Evolutionary conservation across 768 basidiomycete genomes (phyloP).

Genomic region (Tricholoma flavovirens): DNA sequence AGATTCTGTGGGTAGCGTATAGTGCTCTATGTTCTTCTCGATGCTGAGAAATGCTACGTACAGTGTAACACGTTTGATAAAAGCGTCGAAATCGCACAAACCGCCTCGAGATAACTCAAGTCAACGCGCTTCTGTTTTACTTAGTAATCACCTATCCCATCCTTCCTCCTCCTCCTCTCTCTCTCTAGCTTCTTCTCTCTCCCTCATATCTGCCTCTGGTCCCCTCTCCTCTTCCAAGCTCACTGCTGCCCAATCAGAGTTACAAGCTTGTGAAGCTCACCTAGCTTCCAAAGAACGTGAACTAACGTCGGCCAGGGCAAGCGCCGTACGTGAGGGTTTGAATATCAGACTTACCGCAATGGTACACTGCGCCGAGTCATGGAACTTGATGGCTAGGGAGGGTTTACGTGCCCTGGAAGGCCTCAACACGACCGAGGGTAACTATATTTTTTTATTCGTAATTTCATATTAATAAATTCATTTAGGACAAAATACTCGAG

Average conservation of each 20-base stretch:
- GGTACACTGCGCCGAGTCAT: conserved; percentile 61
- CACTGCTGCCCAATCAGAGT: conserved; percentile 61
- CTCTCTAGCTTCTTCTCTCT: conserved; percentile 24
- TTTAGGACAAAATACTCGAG: neutral
- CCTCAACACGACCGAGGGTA: neutral
- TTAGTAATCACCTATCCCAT: conserved; percentile 24
- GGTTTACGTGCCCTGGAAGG: conserved; percentile 42
- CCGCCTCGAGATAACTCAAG: conserved; percentile 25
- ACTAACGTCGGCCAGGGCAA: conserved; percentile 45
- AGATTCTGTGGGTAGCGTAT: conserved; percentile 75
- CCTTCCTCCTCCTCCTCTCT: conserved; percentile 23
- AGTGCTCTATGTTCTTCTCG: too few species aligned
- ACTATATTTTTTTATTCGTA: neutral
- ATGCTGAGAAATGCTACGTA: neutral
- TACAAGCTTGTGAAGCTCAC: conserved; percentile 79
- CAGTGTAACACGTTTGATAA: conserved; percentile 76
- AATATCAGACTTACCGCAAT: conserved; percentile 58
- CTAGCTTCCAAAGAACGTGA: conserved; percentile 66
- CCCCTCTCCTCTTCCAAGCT: conserved; percentile 43
- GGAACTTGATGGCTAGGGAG: conserved; percentile 63
- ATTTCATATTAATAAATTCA: too few species aligned
- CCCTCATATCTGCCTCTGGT: conserved; percentile 19
- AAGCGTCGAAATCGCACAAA: conserved; percentile 58
- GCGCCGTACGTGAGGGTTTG: conserved; percentile 58
- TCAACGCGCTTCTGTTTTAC: neutral